Conservation (phyloP, 1,284 basidiomycete species). For the Ceratobasidium sp. region DNA sequence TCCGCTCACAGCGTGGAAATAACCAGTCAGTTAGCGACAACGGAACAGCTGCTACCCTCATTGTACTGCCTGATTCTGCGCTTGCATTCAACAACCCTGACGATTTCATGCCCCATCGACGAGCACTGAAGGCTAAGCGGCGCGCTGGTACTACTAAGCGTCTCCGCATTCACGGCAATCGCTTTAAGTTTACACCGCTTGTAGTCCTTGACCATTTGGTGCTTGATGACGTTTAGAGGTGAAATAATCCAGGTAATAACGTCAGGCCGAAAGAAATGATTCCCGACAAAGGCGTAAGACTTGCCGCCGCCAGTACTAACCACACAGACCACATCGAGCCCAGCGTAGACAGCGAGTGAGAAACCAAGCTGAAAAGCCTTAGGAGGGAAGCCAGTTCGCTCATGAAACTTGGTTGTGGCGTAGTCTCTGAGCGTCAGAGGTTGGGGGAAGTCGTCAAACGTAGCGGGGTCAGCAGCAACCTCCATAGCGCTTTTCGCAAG, state of each 20-base stretch:
- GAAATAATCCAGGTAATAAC: neutral
- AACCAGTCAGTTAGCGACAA: too few relatives aligned
- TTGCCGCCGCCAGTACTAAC: constrained; percentile 4
- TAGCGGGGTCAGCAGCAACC: too few relatives aligned
- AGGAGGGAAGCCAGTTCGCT: neutral
- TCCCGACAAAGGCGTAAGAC: neutral
- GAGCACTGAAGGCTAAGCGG: too few relatives aligned
- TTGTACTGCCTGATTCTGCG: too few relatives aligned
- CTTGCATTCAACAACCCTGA: too few relatives aligned
- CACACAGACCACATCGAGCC: constrained; percentile 2
- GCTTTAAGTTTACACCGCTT: neutral
- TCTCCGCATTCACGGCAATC: neutral
- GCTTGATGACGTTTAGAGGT: neutral
- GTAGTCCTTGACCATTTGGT: neutral
- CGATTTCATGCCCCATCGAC: too few relatives aligned
- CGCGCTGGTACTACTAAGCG: neutral
- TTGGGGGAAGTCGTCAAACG: too few relatives aligned
- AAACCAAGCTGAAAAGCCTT: neutral
- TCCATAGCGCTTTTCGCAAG: too few relatives aligned
- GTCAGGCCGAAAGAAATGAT: neutral
- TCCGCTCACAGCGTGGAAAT: too few relatives aligned
- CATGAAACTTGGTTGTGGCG: neutral
- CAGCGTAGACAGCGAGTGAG: neutral
- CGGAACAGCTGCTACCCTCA: too few relatives aligned
- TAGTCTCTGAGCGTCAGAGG: neutral